Percentiles rank a stretch among this genome's conserved stretches.
Conservation (phyloP, 2,329 filamentous ascomycete genomes). For the Talaromyces sp. region DNA sequence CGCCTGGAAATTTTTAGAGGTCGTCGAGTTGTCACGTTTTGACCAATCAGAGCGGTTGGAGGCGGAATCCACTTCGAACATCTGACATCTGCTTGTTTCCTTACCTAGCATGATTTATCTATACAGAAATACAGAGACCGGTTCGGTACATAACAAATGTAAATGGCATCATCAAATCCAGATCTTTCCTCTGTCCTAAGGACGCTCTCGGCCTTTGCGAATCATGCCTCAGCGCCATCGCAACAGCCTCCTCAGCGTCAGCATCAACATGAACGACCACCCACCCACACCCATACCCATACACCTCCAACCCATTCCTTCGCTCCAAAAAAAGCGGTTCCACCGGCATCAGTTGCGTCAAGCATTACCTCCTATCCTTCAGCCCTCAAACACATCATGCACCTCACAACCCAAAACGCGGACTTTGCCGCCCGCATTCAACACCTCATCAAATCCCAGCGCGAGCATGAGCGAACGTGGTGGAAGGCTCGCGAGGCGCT, state of each 20-base stretch:
- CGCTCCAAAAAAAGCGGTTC: background rate
- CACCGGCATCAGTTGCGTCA: background rate
- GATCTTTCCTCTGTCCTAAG: constrained; percentile 42
- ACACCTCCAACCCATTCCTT: background rate
- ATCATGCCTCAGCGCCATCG: constrained; percentile 16
- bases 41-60: background rate
- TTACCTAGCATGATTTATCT: too few species aligned
- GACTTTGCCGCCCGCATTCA: constrained; percentile 45
- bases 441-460: constrained; percentile 60
- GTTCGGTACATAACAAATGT: background rate
- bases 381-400: constrained; percentile 51
- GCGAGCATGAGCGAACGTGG: constrained; percentile 61
- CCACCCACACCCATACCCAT: background rate
- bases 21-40: background rate
- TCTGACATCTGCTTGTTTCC: background rate
- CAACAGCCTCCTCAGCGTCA: constrained; percentile 3
- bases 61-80: constrained; percentile 1
- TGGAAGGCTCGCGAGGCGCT: constrained; percentile 52
- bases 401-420: constrained; percentile 46
- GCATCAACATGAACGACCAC: background rate
- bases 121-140: too few species aligned
- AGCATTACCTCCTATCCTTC: background rate
- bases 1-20: constrained; percentile 13
- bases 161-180: constrained; percentile 24
- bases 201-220: constrained; percentile 38